Conservation (phyloP, 2,329 filamentous ascomycete species). For the Zymoseptoria brevis region DNA sequence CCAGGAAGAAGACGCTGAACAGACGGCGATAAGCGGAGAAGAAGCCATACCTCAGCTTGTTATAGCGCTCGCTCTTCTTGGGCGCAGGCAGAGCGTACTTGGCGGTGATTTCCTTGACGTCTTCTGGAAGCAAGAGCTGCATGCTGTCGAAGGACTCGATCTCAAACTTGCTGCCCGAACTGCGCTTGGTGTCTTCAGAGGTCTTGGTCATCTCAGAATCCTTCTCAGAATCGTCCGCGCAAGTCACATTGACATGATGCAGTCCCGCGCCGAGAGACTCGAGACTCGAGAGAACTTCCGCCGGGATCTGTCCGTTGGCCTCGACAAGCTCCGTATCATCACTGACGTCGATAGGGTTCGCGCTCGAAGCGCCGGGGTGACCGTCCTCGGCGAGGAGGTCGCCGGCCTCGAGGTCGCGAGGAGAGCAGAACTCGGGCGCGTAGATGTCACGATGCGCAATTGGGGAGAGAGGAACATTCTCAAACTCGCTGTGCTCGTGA, state of each 20-base stretch:
- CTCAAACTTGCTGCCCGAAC: not conserved
- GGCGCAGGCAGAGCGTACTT: constrained; percentile 18
- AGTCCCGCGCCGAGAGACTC: not conserved
- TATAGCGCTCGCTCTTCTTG: constrained; percentile 13
- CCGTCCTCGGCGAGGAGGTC: not conserved
- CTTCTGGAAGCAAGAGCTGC: constrained; percentile 1
- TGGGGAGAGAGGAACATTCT: not conserved
- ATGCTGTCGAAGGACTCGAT: not conserved
- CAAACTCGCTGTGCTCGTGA: not conserved
- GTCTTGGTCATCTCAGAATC: not conserved
- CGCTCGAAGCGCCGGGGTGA: not conserved
- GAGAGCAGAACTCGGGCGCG: not conserved
- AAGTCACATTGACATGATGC: not conserved
- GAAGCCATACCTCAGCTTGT: constrained; percentile 24
- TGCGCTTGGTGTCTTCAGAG: not conserved
- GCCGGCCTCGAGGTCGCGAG: not conserved
- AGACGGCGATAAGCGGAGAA: constrained; percentile 27
- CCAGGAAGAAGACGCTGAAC: constrained; percentile 22
- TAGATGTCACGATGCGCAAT: not conserved
- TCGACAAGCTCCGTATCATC: not conserved
- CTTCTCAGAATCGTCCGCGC: not conserved
- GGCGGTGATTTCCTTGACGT: constrained; percentile 15
- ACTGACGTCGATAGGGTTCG: not conserved
- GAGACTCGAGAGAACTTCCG: not conserved
- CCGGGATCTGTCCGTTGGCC: not conserved